A percentile compares a stretch with the other conserved stretches of the same genome.
These are phyloP conservation scores for Pyronema domesticum DNA, from an alignment of 495 filamentous ascomycete genomes.

Conservation along the genomic window DNA sequence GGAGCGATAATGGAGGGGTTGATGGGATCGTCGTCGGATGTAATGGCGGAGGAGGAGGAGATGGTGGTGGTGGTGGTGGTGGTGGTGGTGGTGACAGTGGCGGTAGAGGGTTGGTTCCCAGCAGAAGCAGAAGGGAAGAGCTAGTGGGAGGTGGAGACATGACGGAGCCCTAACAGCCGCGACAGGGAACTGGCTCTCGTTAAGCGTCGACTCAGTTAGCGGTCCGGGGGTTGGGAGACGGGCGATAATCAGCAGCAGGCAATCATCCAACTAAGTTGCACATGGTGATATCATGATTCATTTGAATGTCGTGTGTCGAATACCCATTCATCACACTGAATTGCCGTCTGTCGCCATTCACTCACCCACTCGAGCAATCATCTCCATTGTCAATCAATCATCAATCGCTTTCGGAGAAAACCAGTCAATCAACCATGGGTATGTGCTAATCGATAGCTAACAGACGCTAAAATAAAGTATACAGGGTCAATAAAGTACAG, in stretches of 20 bases:
- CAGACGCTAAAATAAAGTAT: too few species aligned
- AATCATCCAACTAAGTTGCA: neutral
- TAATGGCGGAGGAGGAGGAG: neutral
- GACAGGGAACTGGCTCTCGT: neutral
- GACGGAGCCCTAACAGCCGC: neutral
- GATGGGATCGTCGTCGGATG: neutral
- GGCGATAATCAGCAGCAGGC: neutral
- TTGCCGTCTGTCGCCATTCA: neutral
- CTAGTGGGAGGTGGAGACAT: neutral
- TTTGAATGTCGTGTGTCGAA: neutral
- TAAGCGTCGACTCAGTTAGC: neutral
- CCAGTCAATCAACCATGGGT: too few species aligned
- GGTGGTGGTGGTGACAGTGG: neutral
- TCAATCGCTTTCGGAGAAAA: too few species aligned
- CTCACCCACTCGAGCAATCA: neutral
- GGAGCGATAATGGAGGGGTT: too few species aligned
- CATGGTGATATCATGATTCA: neutral
- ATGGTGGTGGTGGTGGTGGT: neutral
- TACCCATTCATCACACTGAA: neutral
- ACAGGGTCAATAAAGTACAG: too few species aligned
- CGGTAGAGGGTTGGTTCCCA: neutral
- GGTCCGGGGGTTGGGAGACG: neutral
- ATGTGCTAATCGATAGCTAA: too few species aligned
- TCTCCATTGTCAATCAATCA: too few species aligned
- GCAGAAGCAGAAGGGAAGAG: neutral